Conservation (phyloP, 495 filamentous ascomycete species). For the Aspergillus campestris region DNA sequence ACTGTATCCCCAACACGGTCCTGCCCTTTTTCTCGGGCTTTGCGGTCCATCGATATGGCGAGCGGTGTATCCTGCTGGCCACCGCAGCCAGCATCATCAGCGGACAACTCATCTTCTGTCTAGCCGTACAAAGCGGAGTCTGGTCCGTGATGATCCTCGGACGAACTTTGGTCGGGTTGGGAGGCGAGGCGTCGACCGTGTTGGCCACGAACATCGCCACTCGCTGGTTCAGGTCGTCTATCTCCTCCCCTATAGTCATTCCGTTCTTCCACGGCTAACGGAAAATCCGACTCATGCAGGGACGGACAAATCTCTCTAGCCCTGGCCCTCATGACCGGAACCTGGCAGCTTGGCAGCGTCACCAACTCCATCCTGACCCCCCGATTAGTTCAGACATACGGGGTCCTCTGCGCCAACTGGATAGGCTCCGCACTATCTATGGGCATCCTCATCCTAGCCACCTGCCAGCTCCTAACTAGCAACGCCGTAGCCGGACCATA, state of each 20-base stretch:
- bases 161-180: constrained; percentile 1
- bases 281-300: no score
- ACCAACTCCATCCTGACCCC: neutral
- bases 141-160: neutral
- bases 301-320: no score
- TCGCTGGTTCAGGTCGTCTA: constrained; percentile 4
- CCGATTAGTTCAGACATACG: neutral
- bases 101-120: neutral
- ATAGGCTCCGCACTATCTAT: neutral
- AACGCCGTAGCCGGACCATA: no score
- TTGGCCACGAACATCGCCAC: constrained; percentile 3
- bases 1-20: neutral
- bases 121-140: neutral
- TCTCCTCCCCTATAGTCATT: no score
- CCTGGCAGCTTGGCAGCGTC: neutral
- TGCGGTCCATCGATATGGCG: constrained; percentile 1
- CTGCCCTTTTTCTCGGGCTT: constrained; percentile 1
- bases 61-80: neutral
- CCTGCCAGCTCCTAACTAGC: neutral
- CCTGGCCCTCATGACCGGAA: no score
- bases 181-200: constrained; percentile 1
- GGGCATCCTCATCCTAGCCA: neutral
- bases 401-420: neutral
- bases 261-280: no score
- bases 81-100: neutral